These are phyloP conservation scores for Francoa sonchifolia DNA, from an alignment of 441 rosid species.

Conservation along the genomic window DNA sequence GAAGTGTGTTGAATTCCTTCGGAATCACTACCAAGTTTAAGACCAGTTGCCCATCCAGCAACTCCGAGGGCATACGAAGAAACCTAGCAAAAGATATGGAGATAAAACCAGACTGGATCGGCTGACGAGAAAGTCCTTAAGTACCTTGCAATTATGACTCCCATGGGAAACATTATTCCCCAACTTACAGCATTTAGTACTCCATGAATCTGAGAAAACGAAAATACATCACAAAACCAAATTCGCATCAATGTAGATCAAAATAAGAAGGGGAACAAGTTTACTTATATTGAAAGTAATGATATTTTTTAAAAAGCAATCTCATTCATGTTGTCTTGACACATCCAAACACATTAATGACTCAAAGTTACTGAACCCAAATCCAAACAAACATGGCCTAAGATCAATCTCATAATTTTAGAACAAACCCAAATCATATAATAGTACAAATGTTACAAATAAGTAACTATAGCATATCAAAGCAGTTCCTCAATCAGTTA, in stretches of 20 bases:
- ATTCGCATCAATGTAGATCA: not conserved
- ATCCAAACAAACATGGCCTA: not conserved
- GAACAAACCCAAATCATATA: too few species aligned
- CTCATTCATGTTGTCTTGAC: too few species aligned
- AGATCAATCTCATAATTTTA: not conserved
- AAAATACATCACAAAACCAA: not conserved
- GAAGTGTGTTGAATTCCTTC: conserved; percentile 11
- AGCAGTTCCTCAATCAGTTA: too few species aligned
- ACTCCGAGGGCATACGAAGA: conserved; percentile 46
- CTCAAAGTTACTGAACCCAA: too few species aligned
- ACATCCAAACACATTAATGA: too few species aligned
- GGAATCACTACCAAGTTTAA: conserved; percentile 50
- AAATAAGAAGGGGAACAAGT: not conserved
- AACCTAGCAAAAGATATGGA: conserved; percentile 36
- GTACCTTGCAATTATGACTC: conserved; percentile 43
- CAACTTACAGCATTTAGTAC: conserved; percentile 48
- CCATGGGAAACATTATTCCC: conserved; percentile 52
- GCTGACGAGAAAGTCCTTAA: conserved; percentile 35
- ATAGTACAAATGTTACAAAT: too few species aligned
- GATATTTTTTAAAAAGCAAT: too few species aligned
- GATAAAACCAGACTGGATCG: conserved; percentile 59
- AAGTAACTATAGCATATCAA: too few species aligned
- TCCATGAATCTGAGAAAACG: conserved; percentile 40
- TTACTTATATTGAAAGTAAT: not conserved
- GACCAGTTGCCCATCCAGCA: conserved; percentile 61